These are phyloP conservation scores for Daldinia childiae DNA, from an alignment of 495 filamentous ascomycete species.

Conservation along the genomic window DNA sequence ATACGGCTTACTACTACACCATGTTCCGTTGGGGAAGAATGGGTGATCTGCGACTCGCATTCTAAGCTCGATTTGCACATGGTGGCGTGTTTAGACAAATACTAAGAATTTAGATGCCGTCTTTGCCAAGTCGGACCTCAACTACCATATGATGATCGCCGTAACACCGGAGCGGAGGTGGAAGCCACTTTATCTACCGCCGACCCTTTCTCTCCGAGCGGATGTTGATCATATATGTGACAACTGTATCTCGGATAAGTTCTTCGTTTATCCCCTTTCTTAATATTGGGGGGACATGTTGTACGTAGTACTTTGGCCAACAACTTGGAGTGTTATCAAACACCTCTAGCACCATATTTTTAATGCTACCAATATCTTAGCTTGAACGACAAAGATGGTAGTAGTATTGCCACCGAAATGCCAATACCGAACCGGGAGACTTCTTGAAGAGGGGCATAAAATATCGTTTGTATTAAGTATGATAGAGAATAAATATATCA, in stretches of 20 bases:
- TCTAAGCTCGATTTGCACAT: neutral
- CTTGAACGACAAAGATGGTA: neutral
- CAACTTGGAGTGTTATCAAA: neutral
- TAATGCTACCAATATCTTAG: neutral
- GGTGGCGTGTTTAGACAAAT: neutral
- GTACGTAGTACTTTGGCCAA: too few relatives aligned
- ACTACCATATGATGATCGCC: slow-evolving; percentile 8
- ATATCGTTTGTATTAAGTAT: too few relatives aligned
- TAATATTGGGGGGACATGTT: neutral
- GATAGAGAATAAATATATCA: neutral
- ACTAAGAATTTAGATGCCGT: neutral
- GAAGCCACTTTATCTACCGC: neutral
- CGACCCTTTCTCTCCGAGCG: slow-evolving; percentile 11
- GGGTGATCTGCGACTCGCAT: neutral
- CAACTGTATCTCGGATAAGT: neutral
- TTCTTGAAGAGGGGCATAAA: neutral
- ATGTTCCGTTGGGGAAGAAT: neutral
- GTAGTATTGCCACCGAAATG: neutral
- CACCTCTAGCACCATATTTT: neutral
- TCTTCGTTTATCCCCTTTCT: neutral
- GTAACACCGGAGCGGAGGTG: slow-evolving; percentile 9
- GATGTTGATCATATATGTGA: neutral
- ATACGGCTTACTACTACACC: slow-evolving; percentile 27
- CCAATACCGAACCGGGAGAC: neutral
- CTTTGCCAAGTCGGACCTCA: neutral